Evolutionary conservation across 2,329 filamentous ascomycete species (phyloP).

Genomic region (Rutstroemia sp.): DNA sequence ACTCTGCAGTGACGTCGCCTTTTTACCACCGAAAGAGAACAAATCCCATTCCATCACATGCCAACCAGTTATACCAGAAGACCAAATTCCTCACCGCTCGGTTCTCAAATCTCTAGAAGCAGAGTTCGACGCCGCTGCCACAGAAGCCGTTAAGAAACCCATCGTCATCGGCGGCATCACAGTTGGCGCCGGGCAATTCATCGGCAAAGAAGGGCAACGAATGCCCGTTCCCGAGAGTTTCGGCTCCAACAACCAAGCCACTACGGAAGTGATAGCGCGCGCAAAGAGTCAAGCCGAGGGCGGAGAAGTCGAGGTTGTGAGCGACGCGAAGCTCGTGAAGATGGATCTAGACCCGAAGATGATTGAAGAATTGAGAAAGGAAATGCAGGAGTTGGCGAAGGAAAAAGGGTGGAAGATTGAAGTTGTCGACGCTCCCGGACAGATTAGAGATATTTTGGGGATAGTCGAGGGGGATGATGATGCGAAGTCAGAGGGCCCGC

Average conservation of each 20-base stretch:
- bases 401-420: slow-evolving; percentile 75
- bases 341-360: slow-evolving; percentile 50
- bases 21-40: slow-evolving; percentile 59
- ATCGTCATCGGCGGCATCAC: slow-evolving; percentile 25
- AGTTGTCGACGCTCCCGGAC: slow-evolving; percentile 59
- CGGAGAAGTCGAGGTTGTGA: slow-evolving; percentile 35
- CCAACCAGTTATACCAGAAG: slow-evolving; percentile 48
- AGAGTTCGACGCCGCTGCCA: slow-evolving; percentile 12
- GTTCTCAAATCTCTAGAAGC: slow-evolving; percentile 34
- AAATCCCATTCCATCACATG: slow-evolving; percentile 57
- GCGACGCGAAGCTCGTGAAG: slow-evolving; percentile 59
- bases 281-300: slow-evolving; percentile 25
- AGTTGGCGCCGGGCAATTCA: slow-evolving; percentile 26
- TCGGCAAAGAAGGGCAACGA: slow-evolving; percentile 23
- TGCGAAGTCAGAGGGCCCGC: not conserved
- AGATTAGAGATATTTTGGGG: slow-evolving; percentile 58
- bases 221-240: slow-evolving; percentile 32
- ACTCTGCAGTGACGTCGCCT: slow-evolving; percentile 69
- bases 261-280: slow-evolving; percentile 19
- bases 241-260: slow-evolving; percentile 51
- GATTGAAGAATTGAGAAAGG: slow-evolving; percentile 60
- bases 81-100: slow-evolving; percentile 16
- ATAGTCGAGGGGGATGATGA: slow-evolving; percentile 55
- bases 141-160: slow-evolving; percentile 33
- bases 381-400: slow-evolving; percentile 61